Conservation (phyloP, 177 flowering plant species). For the Telopea speciosissima region DNA sequence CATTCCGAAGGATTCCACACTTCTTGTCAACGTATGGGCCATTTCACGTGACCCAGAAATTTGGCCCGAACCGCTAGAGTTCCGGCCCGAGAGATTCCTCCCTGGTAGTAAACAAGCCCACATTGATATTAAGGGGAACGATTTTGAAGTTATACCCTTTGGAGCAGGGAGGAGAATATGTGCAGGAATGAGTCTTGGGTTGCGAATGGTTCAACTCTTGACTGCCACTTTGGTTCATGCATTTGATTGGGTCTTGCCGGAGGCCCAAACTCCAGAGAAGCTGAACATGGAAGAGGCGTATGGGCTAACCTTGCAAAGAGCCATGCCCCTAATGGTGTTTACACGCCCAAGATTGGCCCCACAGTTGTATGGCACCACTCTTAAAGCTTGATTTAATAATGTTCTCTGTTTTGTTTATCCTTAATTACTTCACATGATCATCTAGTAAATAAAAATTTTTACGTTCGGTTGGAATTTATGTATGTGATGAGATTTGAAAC, state of each 20-base stretch:
- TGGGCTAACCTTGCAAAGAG: slow-evolving; percentile 80
- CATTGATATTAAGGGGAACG: slow-evolving; percentile 64
- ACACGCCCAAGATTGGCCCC: slow-evolving; percentile 45
- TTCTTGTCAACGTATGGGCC: slow-evolving; percentile 82
- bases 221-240: slow-evolving; percentile 68
- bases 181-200: slow-evolving; percentile 70
- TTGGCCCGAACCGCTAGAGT: slow-evolving; percentile 69
- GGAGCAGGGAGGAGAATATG: slow-evolving; percentile 93
- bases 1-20: slow-evolving; percentile 67
- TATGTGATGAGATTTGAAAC: too few relatives aligned
- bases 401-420: too few relatives aligned
- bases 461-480: too few relatives aligned
- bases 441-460: too few relatives aligned
- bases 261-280: slow-evolving; percentile 38
- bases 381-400: too few relatives aligned
- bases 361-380: slow-evolving; percentile 20
- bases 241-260: slow-evolving; percentile 56
- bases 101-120: slow-evolving; percentile 50
- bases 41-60: slow-evolving; percentile 66
- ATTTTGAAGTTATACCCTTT: slow-evolving; percentile 77
- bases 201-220: slow-evolving; percentile 62
- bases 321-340: slow-evolving; percentile 48
- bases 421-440: too few relatives aligned
- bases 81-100: slow-evolving; percentile 66
- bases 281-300: slow-evolving; percentile 83